These are phyloP conservation scores for Zoysia japonica DNA, from an alignment of 176 grass and related monocot species.

Conservation along the genomic window DNA sequence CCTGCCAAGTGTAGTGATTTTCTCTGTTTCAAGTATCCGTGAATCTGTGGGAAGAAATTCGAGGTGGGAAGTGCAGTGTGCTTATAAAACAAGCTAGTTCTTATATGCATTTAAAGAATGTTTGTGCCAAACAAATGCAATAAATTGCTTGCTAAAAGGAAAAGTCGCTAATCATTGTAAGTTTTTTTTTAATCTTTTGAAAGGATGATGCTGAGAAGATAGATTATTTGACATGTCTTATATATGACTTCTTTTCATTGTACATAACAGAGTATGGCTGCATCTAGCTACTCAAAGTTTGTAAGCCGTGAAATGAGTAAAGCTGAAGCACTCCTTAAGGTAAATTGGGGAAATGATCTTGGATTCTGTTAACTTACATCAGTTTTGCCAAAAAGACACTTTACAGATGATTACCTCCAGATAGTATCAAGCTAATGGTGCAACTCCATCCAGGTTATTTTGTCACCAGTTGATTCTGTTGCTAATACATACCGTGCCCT, in stretches of 20 bases:
- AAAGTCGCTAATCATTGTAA: conserved; percentile 1
- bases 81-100: conserved; percentile 17
- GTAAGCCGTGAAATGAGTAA: conserved; percentile 99
- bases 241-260: conserved; percentile 34
- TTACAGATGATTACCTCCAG: conserved; percentile 10
- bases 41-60: conserved; percentile 27
- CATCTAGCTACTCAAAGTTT: conserved; percentile 93
- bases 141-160: neutral
- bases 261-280: conserved; percentile 61
- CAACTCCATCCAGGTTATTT: conserved; percentile 73
- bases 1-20: conserved; percentile 3
- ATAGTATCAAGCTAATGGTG: conserved; percentile 33
- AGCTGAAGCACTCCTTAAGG: conserved; percentile 99
- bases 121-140: neutral
- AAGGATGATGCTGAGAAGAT: neutral
- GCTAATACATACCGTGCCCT: conserved; percentile 89
- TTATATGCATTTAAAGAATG: conserved; percentile 8
- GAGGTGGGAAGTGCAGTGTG: neutral
- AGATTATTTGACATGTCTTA: conserved; percentile 10
- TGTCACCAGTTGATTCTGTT: conserved; percentile 95
- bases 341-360: conserved; percentile 26
- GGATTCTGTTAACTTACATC: neutral
- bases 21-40: conserved; percentile 35
- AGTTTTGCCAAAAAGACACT: conserved; percentile 10
- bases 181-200: neutral